Evolutionary conservation across 148 eudicot species (phyloP), one percentile per base, ranked within the genome.

Genomic region (Dysphania ambrosioides): DNA sequence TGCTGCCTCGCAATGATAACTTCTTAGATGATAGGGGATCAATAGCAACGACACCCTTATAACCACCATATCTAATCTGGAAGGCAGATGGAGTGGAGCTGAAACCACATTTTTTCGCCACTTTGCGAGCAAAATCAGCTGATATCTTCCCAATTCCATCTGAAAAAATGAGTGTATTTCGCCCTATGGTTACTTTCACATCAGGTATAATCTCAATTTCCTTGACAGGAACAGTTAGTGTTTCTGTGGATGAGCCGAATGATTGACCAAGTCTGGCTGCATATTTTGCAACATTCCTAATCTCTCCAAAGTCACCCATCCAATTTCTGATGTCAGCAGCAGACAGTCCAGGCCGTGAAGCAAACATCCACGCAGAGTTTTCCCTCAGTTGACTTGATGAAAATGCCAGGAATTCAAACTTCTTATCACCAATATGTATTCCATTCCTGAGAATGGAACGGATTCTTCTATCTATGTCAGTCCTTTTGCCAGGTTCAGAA

Each of bases 261-360:
- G 98, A 94, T 79, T 94, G 98, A 75, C 98, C 98, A 71, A 94
- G 94, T 74, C 98, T 87, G 15, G 98, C 98, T n/a, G 98, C 97
- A 83, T 90, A 94, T 76, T 91, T 94, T 62, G 98, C 97, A 73
- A 91, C 93, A 60, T 94, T 94, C 75, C 71, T 88, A 11, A 94
- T 94, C 7, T 60, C 55, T 44, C 73, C 59, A 72, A 94, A 94
- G 75, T 91, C 88, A 23, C 98, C 98, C 98, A 94, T 86, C 95
- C 93, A 87, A 1, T 23, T 44, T 77, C 98, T 86, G 30, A 94
- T 91, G 36, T 57, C 85, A 77, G 85, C 70, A 57, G 96, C 97
- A 79, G 82, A 80, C n/a, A 88, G 61, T 66, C 86, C 86, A 53
- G 82, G 73, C 31, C 87, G 84, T 55, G 95, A 86, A 78, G 98